Evolutionary conservation across 1,139 yeast genomes (phyloP).

Genomic region (Blastobotrys niveus): DNA sequence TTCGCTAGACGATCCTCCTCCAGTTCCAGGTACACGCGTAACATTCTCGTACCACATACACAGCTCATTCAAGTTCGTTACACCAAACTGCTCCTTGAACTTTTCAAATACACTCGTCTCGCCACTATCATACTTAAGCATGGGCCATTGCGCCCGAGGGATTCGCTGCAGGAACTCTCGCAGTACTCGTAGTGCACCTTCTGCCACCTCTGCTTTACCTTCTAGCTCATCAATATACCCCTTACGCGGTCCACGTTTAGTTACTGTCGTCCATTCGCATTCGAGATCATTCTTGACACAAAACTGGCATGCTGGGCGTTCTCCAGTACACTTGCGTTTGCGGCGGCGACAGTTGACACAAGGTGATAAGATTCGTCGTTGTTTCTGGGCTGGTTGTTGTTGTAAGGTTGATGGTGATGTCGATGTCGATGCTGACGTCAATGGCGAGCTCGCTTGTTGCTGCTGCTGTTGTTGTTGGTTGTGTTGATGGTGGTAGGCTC

Average conservation of each 20-base stretch:
- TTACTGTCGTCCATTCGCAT: constrained; percentile 15
- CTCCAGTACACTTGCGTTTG: constrained; percentile 18
- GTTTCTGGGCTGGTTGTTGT: neutral
- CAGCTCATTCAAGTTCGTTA: constrained; percentile 4
- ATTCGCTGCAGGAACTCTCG: constrained; percentile 7
- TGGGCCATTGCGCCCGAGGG: constrained; percentile 16
- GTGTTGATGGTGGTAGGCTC: neutral
- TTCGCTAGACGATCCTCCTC: neutral
- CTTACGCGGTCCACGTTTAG: constrained; percentile 16
- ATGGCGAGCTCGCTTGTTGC: neutral
- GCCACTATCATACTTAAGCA: neutral
- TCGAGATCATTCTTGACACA: constrained; percentile 11
- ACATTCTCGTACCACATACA: neutral
- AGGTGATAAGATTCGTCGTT: constrained; percentile 9
- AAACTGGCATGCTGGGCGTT: constrained; percentile 13
- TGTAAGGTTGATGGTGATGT: neutral
- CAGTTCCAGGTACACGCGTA: neutral
- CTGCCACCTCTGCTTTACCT: constrained; percentile 10
- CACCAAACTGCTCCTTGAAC: constrained; percentile 2
- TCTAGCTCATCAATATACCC: constrained; percentile 17
- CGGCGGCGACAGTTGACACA: constrained; percentile 15
- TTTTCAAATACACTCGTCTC: constrained; percentile 1
- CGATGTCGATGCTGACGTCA: too few relatives aligned
- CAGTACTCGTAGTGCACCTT: constrained; percentile 8
- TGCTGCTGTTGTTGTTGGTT: neutral